Evolutionary conservation across 2,329 filamentous ascomycete species (phyloP).

Genomic region (Xylaria sp.): DNA sequence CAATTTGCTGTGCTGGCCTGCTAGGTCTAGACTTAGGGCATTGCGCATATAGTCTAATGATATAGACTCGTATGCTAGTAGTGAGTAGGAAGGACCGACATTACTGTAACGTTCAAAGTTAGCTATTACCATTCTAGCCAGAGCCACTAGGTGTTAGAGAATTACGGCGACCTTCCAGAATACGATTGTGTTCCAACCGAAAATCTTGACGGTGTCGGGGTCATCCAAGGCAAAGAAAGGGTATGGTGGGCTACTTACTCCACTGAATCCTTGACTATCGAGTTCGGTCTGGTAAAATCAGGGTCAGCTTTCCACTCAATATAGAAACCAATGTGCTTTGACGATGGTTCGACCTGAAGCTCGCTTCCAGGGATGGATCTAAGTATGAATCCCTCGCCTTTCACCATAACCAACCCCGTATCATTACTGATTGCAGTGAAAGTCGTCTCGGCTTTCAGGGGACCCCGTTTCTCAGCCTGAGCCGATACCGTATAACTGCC

Average conservation of each 20-base stretch:
- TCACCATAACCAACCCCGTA: conserved; percentile 28
- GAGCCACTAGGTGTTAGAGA: not conserved
- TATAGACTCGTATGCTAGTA: conserved; percentile 33
- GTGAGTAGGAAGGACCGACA: conserved; percentile 24
- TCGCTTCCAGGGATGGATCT: conserved; percentile 26
- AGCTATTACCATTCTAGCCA: not conserved
- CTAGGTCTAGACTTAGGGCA: conserved; percentile 21
- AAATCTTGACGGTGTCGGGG: not conserved
- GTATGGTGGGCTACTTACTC: not conserved
- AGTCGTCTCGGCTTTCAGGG: conserved; percentile 30
- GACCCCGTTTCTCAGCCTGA: conserved; percentile 25
- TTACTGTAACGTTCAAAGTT: not conserved
- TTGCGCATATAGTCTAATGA: conserved; percentile 35
- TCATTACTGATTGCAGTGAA: conserved; percentile 32
- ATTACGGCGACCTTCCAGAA: not conserved
- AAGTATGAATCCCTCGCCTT: conserved; percentile 32
- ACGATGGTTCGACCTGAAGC: conserved; percentile 12
- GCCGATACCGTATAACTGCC: conserved; percentile 29
- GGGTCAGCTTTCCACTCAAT: conserved; percentile 37
- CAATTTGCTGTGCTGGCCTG: conserved; percentile 20
- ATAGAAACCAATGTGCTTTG: conserved; percentile 35
- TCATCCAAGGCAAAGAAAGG: not conserved
- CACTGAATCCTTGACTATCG: conserved; percentile 26
- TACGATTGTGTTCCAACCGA: not conserved
- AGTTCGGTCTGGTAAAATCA: conserved; percentile 12